Conservation (phyloP, 768 basidiomycete species). For the Tulasnella sp. region DNA sequence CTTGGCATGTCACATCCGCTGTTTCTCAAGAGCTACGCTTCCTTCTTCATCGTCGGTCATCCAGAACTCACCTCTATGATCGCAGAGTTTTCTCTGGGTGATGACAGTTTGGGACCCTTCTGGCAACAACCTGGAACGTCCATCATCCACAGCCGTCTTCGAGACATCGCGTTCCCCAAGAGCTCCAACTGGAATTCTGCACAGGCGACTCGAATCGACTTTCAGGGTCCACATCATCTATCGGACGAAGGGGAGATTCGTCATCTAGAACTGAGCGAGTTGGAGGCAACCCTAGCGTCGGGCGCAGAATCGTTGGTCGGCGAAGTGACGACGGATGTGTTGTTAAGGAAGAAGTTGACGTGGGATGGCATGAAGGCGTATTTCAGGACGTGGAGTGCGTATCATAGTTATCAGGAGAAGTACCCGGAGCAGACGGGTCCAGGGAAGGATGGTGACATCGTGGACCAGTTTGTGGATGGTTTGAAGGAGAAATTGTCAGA, state of each 20-base stretch:
- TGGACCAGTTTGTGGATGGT: conserved; percentile 16
- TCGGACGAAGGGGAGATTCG: conserved; percentile 24
- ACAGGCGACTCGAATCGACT: conserved; percentile 19
- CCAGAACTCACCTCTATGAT: conserved; percentile 51
- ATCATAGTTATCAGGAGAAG: conserved; percentile 54
- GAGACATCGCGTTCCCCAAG: conserved; percentile 41
- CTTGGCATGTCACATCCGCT: too few species aligned
- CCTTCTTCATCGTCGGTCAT: conserved; percentile 52
- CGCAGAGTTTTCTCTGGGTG: conserved; percentile 34
- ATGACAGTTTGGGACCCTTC: conserved; percentile 44
- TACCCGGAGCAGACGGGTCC: conserved; percentile 35
- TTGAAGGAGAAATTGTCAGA: conserved; percentile 13
- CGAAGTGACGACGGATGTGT: conserved; percentile 24
- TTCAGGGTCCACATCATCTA: conserved; percentile 31
- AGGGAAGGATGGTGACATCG: conserved; percentile 21
- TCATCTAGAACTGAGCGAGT: not conserved
- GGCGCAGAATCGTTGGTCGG: not conserved
- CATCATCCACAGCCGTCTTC: conserved; percentile 59
- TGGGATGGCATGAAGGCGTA: conserved; percentile 61
- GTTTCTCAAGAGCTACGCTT: conserved; percentile 53
- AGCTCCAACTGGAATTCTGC: conserved; percentile 20
- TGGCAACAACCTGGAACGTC: conserved; percentile 75
- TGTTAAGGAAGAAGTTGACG: conserved; percentile 48
- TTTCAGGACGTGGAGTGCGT: conserved; percentile 57
- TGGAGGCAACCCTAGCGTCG: not conserved